Conservation (phyloP, 2,329 filamentous ascomycete species). For the Eurotiales sp. region DNA sequence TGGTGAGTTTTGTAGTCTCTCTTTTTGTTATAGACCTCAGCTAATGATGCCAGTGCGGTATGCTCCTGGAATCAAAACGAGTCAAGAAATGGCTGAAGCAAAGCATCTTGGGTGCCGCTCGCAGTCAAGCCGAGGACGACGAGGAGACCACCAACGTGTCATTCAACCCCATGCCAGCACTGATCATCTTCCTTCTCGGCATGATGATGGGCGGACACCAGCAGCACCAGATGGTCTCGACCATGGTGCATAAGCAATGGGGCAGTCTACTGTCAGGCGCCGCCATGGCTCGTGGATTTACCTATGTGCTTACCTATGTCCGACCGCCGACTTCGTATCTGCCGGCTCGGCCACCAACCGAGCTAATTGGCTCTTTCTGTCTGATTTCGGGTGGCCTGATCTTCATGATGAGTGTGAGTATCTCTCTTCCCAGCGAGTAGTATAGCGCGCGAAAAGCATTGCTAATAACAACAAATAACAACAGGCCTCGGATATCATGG, state of each 20-base stretch:
- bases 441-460: no score
- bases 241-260: constrained; percentile 94
- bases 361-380: constrained; percentile 83
- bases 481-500: constrained; percentile 70
- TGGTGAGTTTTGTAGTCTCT: constrained; percentile 50
- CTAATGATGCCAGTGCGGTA: constrained; percentile 57
- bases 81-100: constrained; percentile 59
- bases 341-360: constrained; percentile 81
- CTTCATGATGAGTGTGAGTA: constrained; percentile 83
- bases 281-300: constrained; percentile 70
- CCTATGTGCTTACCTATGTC: constrained; percentile 76
- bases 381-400: constrained; percentile 82
- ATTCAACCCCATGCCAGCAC: constrained; percentile 80
- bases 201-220: constrained; percentile 96
- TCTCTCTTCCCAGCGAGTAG: no score
- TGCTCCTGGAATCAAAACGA: constrained; percentile 74
- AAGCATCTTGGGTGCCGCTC: constrained; percentile 40
- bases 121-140: constrained; percentile 30
- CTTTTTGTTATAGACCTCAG: neutral
- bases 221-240: constrained; percentile 75
- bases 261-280: constrained; percentile 78
- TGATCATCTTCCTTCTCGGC: constrained; percentile 82
- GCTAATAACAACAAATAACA: no score
- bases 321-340: constrained; percentile 75
- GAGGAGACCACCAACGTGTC: constrained; percentile 55